A percentile compares a stretch with the other conserved stretches of the same genome.
Conservation (phyloP, 495 filamentous ascomycete genomes). For the Penicillium crystallinum region DNA sequence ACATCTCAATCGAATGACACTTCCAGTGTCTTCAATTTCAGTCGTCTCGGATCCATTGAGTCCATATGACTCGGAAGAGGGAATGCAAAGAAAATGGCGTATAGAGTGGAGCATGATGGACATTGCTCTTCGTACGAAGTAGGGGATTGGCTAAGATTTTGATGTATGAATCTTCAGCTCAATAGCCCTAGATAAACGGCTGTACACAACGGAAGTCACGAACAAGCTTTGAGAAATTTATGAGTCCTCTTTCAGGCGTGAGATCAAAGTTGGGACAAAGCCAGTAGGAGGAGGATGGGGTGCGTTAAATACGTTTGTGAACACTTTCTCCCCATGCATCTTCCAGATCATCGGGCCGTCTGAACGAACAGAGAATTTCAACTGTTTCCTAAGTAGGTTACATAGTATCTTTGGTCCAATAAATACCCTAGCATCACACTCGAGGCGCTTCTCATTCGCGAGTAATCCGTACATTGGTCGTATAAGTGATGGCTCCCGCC, state of each 20-base stretch:
- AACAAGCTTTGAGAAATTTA: too few species aligned
- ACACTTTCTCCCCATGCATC: background rate
- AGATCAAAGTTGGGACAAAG: too few species aligned
- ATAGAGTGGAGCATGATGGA: constrained; percentile 15
- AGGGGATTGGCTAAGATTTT: background rate
- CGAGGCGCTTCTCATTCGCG: background rate
- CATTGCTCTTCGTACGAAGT: background rate
- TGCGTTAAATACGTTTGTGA: background rate
- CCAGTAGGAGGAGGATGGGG: background rate
- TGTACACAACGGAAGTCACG: too few species aligned
- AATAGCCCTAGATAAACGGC: background rate
- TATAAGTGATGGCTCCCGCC: too few species aligned
- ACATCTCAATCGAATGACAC: constrained; percentile 4
- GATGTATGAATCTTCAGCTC: background rate
- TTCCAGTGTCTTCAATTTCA: background rate
- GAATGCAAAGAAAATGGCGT: constrained; percentile 18
- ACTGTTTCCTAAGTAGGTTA: too few species aligned
- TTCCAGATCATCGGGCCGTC: background rate
- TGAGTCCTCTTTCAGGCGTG: too few species aligned
- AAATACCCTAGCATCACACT: too few species aligned
- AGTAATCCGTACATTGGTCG: too few species aligned
- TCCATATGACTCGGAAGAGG: background rate
- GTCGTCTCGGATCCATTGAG: background rate
- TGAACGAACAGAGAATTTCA: too few species aligned
- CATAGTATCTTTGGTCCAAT: too few species aligned